Percentiles rank a stretch among this genome's conserved stretches.
Evolutionary conservation across 495 filamentous ascomycete genomes (phyloP).

Genomic region (Hypoxylon fuscum): DNA sequence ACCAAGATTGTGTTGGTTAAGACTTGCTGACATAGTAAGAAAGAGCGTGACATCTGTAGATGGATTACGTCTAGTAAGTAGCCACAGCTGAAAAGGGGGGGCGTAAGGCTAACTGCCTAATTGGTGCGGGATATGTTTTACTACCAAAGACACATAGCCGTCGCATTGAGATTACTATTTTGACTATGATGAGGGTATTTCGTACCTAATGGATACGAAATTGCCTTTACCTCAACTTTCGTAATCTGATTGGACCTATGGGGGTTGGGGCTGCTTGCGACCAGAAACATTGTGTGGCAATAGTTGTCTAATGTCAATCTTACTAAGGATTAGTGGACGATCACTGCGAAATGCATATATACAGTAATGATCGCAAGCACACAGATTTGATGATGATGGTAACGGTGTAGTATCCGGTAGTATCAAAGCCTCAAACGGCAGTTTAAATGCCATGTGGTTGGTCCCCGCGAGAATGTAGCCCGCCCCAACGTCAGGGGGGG

Average conservation of each 20-base stretch:
- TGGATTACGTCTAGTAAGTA: constrained; percentile 19
- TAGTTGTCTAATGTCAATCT: constrained; percentile 10
- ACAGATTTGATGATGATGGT: constrained; percentile 8
- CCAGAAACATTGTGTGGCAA: background rate
- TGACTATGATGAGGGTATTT: constrained; percentile 22
- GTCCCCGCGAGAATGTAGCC: background rate
- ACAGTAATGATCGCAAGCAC: constrained; percentile 35
- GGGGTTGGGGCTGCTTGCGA: constrained; percentile 13
- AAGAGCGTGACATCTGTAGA: constrained; percentile 4
- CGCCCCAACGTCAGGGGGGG: background rate
- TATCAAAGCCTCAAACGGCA: constrained; percentile 11
- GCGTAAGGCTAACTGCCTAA: constrained; percentile 25
- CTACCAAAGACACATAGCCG: constrained; percentile 16
- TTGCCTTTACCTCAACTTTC: constrained; percentile 10
- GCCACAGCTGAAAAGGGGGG: constrained; percentile 23
- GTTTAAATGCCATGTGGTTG: background rate
- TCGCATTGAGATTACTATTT: constrained; percentile 38
- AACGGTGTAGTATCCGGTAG: background rate
- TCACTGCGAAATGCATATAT: constrained; percentile 7
- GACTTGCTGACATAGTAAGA: constrained; percentile 32
- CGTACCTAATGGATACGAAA: constrained; percentile 13
- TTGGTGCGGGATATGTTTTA: constrained; percentile 35
- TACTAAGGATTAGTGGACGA: constrained; percentile 25
- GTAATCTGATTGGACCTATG: background rate
- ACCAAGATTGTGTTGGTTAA: constrained; percentile 18